Evolutionary conservation across 2,329 filamentous ascomycete genomes (phyloP).

Genomic region (Zymoseptoria tritici): DNA sequence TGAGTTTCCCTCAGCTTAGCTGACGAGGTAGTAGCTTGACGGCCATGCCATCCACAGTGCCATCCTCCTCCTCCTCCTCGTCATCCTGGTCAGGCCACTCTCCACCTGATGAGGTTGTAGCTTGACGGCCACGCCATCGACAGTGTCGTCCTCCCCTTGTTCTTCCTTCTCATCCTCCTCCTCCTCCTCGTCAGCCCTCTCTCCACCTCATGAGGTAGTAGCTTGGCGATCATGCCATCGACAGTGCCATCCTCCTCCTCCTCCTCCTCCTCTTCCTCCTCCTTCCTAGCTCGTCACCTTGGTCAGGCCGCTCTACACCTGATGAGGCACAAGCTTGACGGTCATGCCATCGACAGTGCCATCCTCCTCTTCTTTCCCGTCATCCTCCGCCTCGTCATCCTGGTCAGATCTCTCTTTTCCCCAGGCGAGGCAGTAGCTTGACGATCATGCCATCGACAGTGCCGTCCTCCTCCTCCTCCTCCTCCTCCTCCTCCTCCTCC

Average conservation of each 20-base stretch:
- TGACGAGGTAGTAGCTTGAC: conserved; percentile 90
- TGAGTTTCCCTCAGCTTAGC: conserved; percentile 48
- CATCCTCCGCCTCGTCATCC: conserved; percentile 40
- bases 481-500: conserved; percentile 41
- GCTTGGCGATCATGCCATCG: too few species aligned
- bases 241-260: conserved; percentile 40
- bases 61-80: conserved; percentile 41
- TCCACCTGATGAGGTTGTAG: too few species aligned
- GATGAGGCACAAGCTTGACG: conserved; percentile 84
- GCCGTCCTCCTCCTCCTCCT: conserved; percentile 42
- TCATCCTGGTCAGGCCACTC: too few species aligned
- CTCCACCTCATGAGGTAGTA: too few species aligned
- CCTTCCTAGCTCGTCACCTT: conserved; percentile 33
- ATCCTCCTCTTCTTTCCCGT: conserved; percentile 47
- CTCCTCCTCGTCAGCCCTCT: too few species aligned
- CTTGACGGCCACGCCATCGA: conserved; percentile 62
- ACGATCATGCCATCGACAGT: conserved; percentile 6
- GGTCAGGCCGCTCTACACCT: conserved; percentile 60
- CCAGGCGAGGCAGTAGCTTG: too few species aligned
- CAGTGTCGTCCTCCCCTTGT: conserved; percentile 47
- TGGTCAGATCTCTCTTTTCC: too few species aligned
- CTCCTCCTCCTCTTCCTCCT: conserved; percentile 39
- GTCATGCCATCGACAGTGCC: conserved; percentile 70
- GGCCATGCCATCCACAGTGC: conserved; percentile 36
- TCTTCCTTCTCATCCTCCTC: conserved; percentile 43